Evolutionary conservation across 441 rosid genomes (phyloP).

Genomic region (Metrosideros polymorpha): DNA sequence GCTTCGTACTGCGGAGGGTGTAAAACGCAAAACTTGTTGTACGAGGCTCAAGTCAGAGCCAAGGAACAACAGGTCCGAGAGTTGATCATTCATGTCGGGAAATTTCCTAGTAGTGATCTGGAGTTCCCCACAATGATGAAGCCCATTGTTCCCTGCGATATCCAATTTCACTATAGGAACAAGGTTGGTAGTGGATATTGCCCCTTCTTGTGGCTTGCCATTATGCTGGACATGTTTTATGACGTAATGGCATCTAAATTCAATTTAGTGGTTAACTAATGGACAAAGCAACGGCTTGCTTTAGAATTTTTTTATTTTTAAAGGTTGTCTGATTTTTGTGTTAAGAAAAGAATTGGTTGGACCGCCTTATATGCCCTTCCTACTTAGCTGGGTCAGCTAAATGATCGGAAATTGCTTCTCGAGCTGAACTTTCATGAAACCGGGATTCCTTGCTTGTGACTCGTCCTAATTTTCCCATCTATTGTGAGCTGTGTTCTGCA

Average conservation of each 20-base stretch:
- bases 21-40: constrained; percentile 68
- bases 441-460: neutral
- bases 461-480: neutral
- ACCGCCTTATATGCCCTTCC: neutral
- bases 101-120: constrained; percentile 35
- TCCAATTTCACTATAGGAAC: constrained; percentile 77
- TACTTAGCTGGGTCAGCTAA: neutral
- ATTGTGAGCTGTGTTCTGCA: neutral
- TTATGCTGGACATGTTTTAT: neutral
- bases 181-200: constrained; percentile 28
- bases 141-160: constrained; percentile 74
- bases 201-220: neutral
- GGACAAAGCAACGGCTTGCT: neutral
- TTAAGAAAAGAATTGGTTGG: neutral
- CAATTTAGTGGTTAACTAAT: neutral
- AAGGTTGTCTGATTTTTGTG: neutral
- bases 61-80: constrained; percentile 81
- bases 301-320: no score
- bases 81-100: constrained; percentile 59
- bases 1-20: constrained; percentile 87
- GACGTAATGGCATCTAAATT: neutral
- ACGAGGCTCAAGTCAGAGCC: constrained; percentile 79
- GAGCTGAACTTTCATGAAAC: neutral
- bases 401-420: neutral
- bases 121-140: constrained; percentile 39